Base-by-base conservation (phyloP, 1,139 yeast species). In the Pichia sp. region DNA sequence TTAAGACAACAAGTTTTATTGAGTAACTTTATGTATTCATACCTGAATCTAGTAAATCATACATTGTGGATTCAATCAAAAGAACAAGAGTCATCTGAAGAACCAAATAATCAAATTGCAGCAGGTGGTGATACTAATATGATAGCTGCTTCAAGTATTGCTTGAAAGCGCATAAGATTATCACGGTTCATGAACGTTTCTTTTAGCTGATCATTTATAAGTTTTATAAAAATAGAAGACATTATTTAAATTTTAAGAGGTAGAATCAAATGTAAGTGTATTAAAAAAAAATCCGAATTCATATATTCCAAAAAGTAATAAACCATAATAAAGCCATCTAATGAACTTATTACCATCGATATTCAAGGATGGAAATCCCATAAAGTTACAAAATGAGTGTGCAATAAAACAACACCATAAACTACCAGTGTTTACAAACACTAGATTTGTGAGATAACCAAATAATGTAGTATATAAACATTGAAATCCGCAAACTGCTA, bases 21-120 rank as follows among this genome's bases (percentile, higher is more conserved):
- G 56, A 87, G 96, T 49, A 94, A 94, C 65, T 92, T 92, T 75
- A 92, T 92, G 98, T 92, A 92, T 64, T 94, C 97, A 0, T 92
- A 92, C 67, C 76, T 92, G 72, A 92, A 92, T 62, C 72, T 92
- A 66, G 96, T 92, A 50, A 95, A 92, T 65, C 97, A 90, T 59
- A 83, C 92, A 8, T 70, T 85, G 56, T 87, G 83, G 64, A 67
- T 85, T 55, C 90, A 85, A 59, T 88, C 81, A 39, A 62, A 60
- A 39, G 58, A 57, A 45, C 60, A 59, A 37, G 60, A 59, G 24
- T 48, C 47, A 25, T 44, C 39, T 22, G 47, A 15, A 12, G 27
- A 29, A 34, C 30, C 23, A 23, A 25, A 16, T 18, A 15, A 22
- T 24, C 26, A 8, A 18, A 15, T 35, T 25, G 8, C 40, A 35